phyloP scores from a whole-genome alignment of 192 early-diverging fungal genomes.

The Linnemannia zychae region DNA sequence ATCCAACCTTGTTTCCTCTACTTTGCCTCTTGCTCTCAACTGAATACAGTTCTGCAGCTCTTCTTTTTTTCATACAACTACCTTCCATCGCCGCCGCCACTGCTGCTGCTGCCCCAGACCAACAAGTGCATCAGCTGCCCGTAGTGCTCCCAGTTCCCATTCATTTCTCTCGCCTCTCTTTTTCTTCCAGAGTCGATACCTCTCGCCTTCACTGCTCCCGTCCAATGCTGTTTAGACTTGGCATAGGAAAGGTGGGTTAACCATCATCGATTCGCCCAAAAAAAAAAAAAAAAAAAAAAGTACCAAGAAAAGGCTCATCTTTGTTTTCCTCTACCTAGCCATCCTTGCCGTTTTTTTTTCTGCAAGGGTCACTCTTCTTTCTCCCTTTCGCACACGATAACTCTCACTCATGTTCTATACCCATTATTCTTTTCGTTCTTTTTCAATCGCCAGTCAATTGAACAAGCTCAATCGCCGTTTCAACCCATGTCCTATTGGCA shows the following conservation, averaged over 20 bases:
- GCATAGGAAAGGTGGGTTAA: not conserved
- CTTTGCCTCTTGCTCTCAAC: not conserved
- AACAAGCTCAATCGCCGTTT: not conserved
- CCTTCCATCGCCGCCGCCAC: too few relatives aligned
- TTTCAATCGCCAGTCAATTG: not conserved
- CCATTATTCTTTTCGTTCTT: too few relatives aligned
- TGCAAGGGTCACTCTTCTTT: conserved; percentile 7
- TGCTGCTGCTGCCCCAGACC: conserved; percentile 6
- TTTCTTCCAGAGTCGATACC: not conserved
- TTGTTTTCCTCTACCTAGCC: not conserved
- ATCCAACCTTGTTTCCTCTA: not conserved
- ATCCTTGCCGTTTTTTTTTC: conserved; percentile 4
- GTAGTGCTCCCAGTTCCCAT: not conserved
- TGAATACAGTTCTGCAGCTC: not conserved
- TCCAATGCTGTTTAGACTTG: not conserved
- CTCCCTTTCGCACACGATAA: not conserved
- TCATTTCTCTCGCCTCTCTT: conserved; percentile 1
- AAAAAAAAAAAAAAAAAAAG: not conserved
- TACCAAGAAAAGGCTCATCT: not conserved
- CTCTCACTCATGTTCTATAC: not conserved
- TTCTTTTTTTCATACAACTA: not conserved
- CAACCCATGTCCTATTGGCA: not conserved
- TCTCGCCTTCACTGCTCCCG: not conserved
- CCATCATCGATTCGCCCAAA: not conserved
- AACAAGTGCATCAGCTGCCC: not conserved